Evolutionary conservation across 208 protist genomes (phyloP).

Genomic region (Trypanosoma brucei): DNA sequence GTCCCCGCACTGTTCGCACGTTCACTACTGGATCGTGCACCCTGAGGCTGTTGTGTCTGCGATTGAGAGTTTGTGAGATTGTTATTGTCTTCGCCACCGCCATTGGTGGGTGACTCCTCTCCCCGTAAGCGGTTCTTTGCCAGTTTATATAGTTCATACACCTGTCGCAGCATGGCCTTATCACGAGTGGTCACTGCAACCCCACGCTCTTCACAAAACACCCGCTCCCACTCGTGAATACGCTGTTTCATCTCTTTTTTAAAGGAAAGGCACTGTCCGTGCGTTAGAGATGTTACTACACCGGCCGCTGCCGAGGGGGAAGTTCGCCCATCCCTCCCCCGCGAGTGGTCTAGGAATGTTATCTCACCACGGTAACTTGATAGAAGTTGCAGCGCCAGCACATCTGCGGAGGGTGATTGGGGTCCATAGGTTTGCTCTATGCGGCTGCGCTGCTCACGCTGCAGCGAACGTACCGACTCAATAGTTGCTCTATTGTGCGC

Average conservation of each 20-base stretch:
- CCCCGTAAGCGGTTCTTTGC: conserved; percentile 55
- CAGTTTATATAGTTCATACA: conserved; percentile 84
- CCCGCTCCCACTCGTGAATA: conserved; percentile 86
- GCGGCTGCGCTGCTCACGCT: conserved; percentile 73
- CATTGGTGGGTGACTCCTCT: conserved; percentile 25
- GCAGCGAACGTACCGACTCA: conserved; percentile 59
- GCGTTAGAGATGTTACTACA: conserved; percentile 44
- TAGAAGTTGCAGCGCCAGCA: conserved; percentile 60
- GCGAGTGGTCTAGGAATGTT: conserved; percentile 48
- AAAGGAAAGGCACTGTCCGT: conserved; percentile 56
- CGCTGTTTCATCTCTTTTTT: conserved; percentile 87
- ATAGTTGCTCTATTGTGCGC: conserved; percentile 58
- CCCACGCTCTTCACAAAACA: conserved; percentile 57
- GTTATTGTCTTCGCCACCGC: conserved; percentile 11
- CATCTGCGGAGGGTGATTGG: conserved; percentile 38
- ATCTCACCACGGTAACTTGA: conserved; percentile 72
- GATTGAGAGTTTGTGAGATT: conserved; percentile 5
- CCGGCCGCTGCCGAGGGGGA: conserved; percentile 9
- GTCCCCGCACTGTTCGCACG: neutral
- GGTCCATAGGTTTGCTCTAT: conserved; percentile 69
- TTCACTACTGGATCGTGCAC: neutral
- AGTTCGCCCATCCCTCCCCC: conserved; percentile 35
- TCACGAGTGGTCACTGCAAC: conserved; percentile 65
- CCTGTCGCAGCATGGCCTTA: conserved; percentile 63
- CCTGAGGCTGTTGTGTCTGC: neutral